These are phyloP conservation scores for Phytophthora ohioensis DNA, from an alignment of 352 stramenopile genomes.

Conservation along the genomic window DNA sequence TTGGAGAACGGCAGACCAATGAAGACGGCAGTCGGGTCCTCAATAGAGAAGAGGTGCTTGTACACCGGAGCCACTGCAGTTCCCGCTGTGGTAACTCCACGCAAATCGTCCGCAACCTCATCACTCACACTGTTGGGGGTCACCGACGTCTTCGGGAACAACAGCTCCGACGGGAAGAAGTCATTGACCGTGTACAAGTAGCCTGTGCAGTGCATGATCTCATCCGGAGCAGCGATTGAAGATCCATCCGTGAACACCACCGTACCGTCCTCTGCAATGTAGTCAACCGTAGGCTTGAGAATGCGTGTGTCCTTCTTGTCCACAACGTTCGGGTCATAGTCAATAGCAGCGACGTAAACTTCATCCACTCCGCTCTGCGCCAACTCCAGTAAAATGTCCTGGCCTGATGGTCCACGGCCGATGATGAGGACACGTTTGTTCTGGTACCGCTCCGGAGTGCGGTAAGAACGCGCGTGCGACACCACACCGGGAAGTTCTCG, in stretches of 20 bases:
- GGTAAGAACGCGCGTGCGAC: constrained; percentile 59
- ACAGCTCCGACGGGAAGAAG: constrained; percentile 47
- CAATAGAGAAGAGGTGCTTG: constrained; percentile 73
- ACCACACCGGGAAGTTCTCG: constrained; percentile 51
- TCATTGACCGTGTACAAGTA: constrained; percentile 71
- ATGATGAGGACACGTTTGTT: constrained; percentile 68
- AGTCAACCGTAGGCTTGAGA: constrained; percentile 59
- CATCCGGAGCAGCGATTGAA: constrained; percentile 51
- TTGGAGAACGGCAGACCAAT: constrained; percentile 75
- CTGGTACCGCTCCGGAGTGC: constrained; percentile 45
- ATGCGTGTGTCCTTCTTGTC: constrained; percentile 44
- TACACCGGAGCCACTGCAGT: constrained; percentile 69
- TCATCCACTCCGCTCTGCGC: constrained; percentile 39
- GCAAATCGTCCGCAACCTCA: constrained; percentile 36
- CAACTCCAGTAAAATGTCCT: constrained; percentile 79
- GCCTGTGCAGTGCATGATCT: constrained; percentile 77
- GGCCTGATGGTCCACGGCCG: constrained; percentile 67
- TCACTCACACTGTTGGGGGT: constrained; percentile 22
- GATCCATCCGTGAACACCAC: constrained; percentile 64
- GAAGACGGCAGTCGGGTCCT: constrained; percentile 71
- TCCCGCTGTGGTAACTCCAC: constrained; percentile 26
- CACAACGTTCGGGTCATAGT: constrained; percentile 39
- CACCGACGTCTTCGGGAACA: constrained; percentile 44
- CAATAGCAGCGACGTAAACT: constrained; percentile 60
- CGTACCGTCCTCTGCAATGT: constrained; percentile 47